Evolutionary conservation across 140 eudicot genomes (phyloP), one percentile per base, ranked within the genome.

Genomic region (Oenanthe javanica): DNA sequence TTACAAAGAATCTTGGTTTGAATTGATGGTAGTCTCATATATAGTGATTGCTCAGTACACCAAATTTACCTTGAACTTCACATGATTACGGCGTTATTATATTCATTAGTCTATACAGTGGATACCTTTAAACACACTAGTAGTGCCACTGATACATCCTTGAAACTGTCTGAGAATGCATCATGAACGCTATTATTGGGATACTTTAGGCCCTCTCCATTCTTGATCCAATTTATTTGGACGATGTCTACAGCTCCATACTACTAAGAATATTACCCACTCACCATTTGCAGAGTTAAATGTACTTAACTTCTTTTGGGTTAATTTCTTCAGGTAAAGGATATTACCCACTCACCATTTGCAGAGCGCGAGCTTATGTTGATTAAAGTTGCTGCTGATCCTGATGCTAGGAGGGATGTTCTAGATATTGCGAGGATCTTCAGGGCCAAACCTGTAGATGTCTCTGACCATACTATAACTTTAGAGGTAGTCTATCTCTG

Each of bases 371-470:
- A 94, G 84, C 79, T 94, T 52, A 90, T 91, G 98, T 78, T 94
- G 79, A 91, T 94, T 19, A 94, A 94, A 84, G 87, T 93, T 75
- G 97, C 97, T 81, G 97, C 80, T 21, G 86, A 82, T 74, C 54
- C 96, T 84, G 82, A 85, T 77, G 97, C 96, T 79, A 84, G 96
- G 72, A 89, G 97, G 77, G 92, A 90, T 87, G 98, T 94, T 51
- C 88, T 94, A 64, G 98, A 94, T 82, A 90, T 94, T 81, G 97
- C 98, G 46, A 79, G 80, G 79, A 94, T 94, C 81, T 94, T 93
- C 84, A 90, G 97, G 15, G 97, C 97, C 57, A 93, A 93, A 74
- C 91, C 97, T 66, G 97, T 93, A 77, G 97, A 93, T 89, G 97
- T 93, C 78, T 93, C 97, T 77, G 97, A 89, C 81, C 98, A 93